phyloP scores from a whole-genome alignment of 352 stramenopile species.

The Phytophthora multivora region DNA sequence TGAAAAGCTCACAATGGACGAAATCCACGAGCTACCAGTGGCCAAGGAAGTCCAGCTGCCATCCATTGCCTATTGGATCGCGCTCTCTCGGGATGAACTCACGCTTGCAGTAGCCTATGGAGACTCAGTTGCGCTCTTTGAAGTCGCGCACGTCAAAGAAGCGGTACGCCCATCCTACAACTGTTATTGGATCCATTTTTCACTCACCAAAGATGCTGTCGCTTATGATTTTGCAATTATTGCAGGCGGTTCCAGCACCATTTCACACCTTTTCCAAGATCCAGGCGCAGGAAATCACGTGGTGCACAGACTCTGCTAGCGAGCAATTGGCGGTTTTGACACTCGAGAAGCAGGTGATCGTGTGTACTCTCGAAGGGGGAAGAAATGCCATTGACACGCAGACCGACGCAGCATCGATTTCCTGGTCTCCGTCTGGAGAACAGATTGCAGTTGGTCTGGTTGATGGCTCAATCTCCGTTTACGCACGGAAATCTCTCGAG shows the following conservation, averaged over 20 bases:
- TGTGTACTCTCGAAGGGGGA: constrained; percentile 42
- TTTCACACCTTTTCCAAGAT: constrained; percentile 47
- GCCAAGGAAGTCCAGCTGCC: constrained; percentile 44
- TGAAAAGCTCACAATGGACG: constrained; percentile 53
- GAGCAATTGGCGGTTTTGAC: constrained; percentile 49
- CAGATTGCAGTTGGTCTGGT: constrained; percentile 51
- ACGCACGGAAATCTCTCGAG: constrained; percentile 30
- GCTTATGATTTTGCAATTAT: constrained; percentile 1
- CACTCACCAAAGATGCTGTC: background rate
- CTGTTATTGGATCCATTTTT: background rate
- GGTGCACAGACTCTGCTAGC: constrained; percentile 36
- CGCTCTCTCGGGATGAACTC: constrained; percentile 58
- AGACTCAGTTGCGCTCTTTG: constrained; percentile 52
- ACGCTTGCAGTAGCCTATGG: constrained; percentile 59
- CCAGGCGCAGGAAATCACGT: constrained; percentile 53
- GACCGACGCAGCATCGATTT: constrained; percentile 39
- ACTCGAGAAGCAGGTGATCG: constrained; percentile 39
- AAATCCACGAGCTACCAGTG: constrained; percentile 43
- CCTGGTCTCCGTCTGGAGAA: constrained; percentile 53
- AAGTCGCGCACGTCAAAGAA: constrained; percentile 58
- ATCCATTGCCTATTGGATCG: constrained; percentile 51
- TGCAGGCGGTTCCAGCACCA: constrained; percentile 35
- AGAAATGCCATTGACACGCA: constrained; percentile 24
- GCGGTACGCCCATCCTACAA: constrained; percentile 39
- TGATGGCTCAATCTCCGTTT: constrained; percentile 43